phyloP scores from a whole-genome alignment of 2,329 filamentous ascomycete genomes.

The Zymoseptoria pseudotritici region DNA sequence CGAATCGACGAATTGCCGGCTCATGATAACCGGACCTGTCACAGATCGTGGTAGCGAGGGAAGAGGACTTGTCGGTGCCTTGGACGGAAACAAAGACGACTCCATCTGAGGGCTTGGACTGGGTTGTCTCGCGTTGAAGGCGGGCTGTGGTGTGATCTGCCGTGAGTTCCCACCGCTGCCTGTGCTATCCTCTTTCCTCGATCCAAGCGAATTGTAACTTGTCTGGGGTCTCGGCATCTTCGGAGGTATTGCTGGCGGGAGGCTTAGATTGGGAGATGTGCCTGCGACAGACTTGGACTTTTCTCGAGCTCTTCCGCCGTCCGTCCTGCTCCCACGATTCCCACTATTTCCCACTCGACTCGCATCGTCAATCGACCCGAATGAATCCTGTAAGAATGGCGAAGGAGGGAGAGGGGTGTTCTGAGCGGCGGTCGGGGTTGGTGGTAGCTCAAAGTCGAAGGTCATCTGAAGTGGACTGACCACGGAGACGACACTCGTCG shows the following conservation, averaged over 20 bases:
- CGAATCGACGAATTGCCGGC: constrained; percentile 26
- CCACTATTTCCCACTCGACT: neutral
- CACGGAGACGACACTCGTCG: constrained; percentile 7
- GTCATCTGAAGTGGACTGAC: constrained; percentile 25
- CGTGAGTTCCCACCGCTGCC: neutral
- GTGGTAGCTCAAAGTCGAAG: constrained; percentile 24
- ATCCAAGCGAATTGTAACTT: neutral
- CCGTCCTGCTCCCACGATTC: neutral
- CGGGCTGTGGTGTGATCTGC: neutral
- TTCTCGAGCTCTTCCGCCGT: neutral
- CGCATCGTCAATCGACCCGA: neutral
- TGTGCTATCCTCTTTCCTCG: neutral
- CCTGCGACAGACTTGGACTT: neutral
- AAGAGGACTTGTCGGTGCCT: constrained; percentile 5
- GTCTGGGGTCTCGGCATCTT: neutral
- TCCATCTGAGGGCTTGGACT: constrained; percentile 13
- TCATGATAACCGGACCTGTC: constrained; percentile 16
- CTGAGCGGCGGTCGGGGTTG: constrained; percentile 2
- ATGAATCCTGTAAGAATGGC: constrained; percentile 3
- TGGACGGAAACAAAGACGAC: constrained; percentile 18
- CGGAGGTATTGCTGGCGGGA: neutral
- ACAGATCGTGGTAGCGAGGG: constrained; percentile 3
- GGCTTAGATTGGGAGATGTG: neutral
- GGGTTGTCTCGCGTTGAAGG: neutral
- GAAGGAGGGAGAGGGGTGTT: constrained; percentile 5